A percentile compares a stretch with the other conserved stretches of the same genome.
Evolutionary conservation across 805 yeast species (phyloP).

Genomic region (Metschnikowia henanensis): DNA sequence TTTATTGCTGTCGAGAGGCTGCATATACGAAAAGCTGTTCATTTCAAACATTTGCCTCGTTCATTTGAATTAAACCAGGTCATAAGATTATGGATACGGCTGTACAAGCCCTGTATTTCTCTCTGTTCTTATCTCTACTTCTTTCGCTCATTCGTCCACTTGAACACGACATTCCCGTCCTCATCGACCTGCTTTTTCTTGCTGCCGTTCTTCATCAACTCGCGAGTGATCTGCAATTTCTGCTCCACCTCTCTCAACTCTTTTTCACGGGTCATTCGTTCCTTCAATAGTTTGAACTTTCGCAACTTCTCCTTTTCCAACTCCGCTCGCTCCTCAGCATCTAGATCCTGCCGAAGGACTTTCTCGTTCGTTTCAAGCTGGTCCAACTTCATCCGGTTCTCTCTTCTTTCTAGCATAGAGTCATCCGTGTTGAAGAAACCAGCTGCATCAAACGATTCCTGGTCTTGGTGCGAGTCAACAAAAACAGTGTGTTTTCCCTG

Average conservation of each 20-base stretch:
- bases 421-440: conserved; percentile 70
- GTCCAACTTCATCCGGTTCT: conserved; percentile 64
- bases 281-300: conserved; percentile 58
- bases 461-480: conserved; percentile 62
- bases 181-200: conserved; percentile 71
- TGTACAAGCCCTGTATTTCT: no score
- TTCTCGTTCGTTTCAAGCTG: conserved; percentile 52
- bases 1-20: no score
- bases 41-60: no score
- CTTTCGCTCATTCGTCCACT: conserved; percentile 84
- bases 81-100: no score
- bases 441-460: conserved; percentile 61
- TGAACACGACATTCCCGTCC: conserved; percentile 69
- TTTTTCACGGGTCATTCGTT: conserved; percentile 65
- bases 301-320: conserved; percentile 57
- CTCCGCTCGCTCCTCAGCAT: conserved; percentile 32
- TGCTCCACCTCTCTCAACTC: conserved; percentile 68
- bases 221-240: conserved; percentile 75
- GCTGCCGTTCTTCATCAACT: conserved; percentile 87
- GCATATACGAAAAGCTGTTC: no score
- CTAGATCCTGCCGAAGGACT: conserved; percentile 32
- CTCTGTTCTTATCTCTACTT: no score
- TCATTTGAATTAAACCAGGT: no score
- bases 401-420: conserved; percentile 58
- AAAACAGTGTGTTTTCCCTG: conserved; percentile 82